These are phyloP conservation scores for Calonectria hongkongensis DNA, from an alignment of 2,329 filamentous ascomycete genomes.

Conservation along the genomic window DNA sequence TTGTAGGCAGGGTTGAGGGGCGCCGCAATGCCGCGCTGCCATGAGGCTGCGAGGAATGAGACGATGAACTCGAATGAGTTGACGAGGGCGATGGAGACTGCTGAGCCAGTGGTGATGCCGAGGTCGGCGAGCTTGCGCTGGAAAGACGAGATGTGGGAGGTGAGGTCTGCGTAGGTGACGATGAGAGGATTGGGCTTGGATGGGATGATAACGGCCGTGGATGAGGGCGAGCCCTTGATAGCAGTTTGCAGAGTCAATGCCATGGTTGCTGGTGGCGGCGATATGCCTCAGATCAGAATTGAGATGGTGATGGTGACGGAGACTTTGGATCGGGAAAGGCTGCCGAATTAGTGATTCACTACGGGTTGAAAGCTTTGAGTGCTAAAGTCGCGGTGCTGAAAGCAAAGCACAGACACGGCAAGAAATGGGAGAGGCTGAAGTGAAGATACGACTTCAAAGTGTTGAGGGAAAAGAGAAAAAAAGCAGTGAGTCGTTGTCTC, in stretches of 20 bases:
- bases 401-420: background rate
- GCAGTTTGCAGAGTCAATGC: constrained; percentile 70
- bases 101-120: constrained; percentile 80
- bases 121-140: constrained; percentile 86
- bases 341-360: constrained; percentile 9
- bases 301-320: constrained; percentile 28
- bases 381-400: background rate
- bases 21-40: constrained; percentile 88
- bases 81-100: constrained; percentile 87
- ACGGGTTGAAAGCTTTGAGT: background rate
- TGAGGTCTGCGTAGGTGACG: constrained; percentile 82
- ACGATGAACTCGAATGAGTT: constrained; percentile 94
- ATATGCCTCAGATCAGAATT: constrained; percentile 21
- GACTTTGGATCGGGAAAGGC: background rate
- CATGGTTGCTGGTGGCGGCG: constrained; percentile 53
- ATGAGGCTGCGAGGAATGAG: constrained; percentile 89
- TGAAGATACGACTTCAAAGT: constrained; percentile 9
- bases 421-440: constrained; percentile 20
- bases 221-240: constrained; percentile 66
- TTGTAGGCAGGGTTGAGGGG: constrained; percentile 93
- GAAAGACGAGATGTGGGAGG: constrained; percentile 80
- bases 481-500: constrained; percentile 22
- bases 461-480: constrained; percentile 24
- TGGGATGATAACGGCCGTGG: constrained; percentile 83
- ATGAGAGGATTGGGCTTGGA: constrained; percentile 76